These are phyloP conservation scores for Lachancea thermotolerans DNA, from an alignment of 805 yeast species.

Conservation along the genomic window DNA sequence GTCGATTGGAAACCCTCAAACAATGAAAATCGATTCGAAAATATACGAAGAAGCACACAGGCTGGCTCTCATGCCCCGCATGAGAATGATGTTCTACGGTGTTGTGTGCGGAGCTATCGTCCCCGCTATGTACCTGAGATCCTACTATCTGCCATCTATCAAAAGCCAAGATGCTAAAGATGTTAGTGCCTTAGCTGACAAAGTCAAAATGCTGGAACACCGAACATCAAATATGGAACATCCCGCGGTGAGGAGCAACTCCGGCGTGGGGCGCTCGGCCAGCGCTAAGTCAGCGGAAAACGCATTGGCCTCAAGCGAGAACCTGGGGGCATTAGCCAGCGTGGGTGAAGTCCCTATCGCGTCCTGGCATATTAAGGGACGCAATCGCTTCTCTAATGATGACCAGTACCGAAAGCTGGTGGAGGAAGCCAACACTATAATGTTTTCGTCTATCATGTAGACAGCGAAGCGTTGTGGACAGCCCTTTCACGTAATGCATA, in stretches of 20 bases:
- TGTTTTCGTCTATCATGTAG: conserved; percentile 11
- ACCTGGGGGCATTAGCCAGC: conserved; percentile 3
- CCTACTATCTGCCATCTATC: conserved; percentile 15
- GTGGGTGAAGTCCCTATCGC: conserved; percentile 11
- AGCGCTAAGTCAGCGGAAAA: not conserved
- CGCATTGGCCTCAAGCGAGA: conserved; percentile 1
- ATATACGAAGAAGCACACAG: conserved; percentile 24
- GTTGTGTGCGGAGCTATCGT: conserved; percentile 25
- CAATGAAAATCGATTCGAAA: conserved; percentile 24
- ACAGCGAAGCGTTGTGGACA: no score
- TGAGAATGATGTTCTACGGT: conserved; percentile 23
- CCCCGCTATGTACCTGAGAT: conserved; percentile 23
- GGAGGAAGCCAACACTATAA: conserved; percentile 11
- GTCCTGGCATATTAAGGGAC: conserved; percentile 10
- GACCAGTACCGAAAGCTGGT: conserved; percentile 10
- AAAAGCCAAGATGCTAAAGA: conserved; percentile 1
- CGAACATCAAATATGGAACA: conserved; percentile 4
- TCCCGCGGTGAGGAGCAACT: not conserved
- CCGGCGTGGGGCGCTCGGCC: not conserved
- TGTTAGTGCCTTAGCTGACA: conserved; percentile 1
- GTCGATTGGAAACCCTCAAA: not conserved
- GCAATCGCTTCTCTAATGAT: conserved; percentile 10
- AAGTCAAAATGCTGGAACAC: conserved; percentile 4
- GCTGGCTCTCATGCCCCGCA: conserved; percentile 21
- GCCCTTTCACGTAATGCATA: no score